Evolutionary conservation across 768 basidiomycete species (phyloP).

Genomic region (Mycena vulgaris): DNA sequence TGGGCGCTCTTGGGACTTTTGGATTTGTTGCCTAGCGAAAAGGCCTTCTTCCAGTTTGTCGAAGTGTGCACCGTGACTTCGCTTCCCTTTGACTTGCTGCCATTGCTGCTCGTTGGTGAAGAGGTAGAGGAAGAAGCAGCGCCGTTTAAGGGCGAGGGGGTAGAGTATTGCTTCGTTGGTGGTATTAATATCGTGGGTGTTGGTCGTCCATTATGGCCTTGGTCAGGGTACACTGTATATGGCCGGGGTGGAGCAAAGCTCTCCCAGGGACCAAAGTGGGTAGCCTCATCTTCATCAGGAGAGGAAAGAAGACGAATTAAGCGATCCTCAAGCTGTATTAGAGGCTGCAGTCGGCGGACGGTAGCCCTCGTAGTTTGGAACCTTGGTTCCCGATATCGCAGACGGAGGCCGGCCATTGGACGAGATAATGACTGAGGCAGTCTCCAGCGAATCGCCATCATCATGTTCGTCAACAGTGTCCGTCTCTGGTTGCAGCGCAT

Average conservation of each 20-base stretch:
- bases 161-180: conserved; percentile 49
- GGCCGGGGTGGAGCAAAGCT: conserved; percentile 44
- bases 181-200: conserved; percentile 66
- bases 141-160: conserved; percentile 48
- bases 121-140: conserved; percentile 41
- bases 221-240: conserved; percentile 34
- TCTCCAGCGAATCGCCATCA: conserved; percentile 65
- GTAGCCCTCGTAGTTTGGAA: conserved; percentile 76
- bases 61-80: conserved; percentile 76
- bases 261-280: conserved; percentile 67
- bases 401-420: conserved; percentile 66
- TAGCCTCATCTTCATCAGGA: conserved; percentile 80
- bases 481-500: conserved; percentile 77
- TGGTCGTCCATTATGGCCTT: conserved; percentile 61
- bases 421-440: conserved; percentile 66
- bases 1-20: conserved; percentile 81
- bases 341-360: conserved; percentile 74
- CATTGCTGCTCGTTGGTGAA: conserved; percentile 49
- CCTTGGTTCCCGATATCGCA: conserved; percentile 63
- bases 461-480: conserved; percentile 74
- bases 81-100: conserved; percentile 56
- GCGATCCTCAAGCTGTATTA: conserved; percentile 77
- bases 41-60: conserved; percentile 79
- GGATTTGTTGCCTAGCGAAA: conserved; percentile 68
- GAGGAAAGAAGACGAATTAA: conserved; percentile 78